Conservation (phyloP, 2,329 filamentous ascomycete species). For the Neoascochyta sp. region DNA sequence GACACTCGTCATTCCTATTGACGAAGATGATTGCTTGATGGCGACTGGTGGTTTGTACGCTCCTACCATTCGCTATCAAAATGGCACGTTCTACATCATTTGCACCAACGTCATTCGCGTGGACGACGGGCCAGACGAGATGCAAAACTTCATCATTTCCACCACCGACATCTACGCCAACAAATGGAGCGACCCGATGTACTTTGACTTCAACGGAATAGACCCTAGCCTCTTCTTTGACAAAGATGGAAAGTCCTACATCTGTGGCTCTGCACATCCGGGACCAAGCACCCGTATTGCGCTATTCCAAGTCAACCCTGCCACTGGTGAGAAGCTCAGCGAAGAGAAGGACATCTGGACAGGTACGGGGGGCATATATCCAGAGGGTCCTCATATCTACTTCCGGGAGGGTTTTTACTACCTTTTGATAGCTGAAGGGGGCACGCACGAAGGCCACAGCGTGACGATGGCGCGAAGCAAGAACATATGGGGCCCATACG, state of each 20-base stretch:
- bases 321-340: constrained; percentile 16
- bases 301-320: constrained; percentile 23
- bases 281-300: constrained; percentile 15
- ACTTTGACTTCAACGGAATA: constrained; percentile 13
- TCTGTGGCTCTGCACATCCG: constrained; percentile 17
- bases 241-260: constrained; percentile 9
- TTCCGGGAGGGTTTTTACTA: constrained; percentile 34
- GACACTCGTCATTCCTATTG: constrained; percentile 28
- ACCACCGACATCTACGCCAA: constrained; percentile 8
- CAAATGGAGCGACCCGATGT: constrained; percentile 11
- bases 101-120: constrained; percentile 19
- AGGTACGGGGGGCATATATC: constrained; percentile 23
- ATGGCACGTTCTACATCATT: constrained; percentile 15
- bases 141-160: constrained; percentile 36
- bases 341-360: constrained; percentile 25
- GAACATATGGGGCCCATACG: constrained; percentile 10
- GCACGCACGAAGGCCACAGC: constrained; percentile 27
- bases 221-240: constrained; percentile 16
- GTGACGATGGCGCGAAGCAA: constrained; percentile 18
- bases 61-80: constrained; percentile 13
- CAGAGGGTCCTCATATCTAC: constrained; percentile 36
- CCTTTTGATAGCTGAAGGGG: constrained; percentile 31
- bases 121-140: constrained; percentile 42
- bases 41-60: constrained; percentile 20
- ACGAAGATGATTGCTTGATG: constrained; percentile 5